Conservation (phyloP, 2,329 filamentous ascomycete genomes). For the Paradendryphiella salina region DNA sequence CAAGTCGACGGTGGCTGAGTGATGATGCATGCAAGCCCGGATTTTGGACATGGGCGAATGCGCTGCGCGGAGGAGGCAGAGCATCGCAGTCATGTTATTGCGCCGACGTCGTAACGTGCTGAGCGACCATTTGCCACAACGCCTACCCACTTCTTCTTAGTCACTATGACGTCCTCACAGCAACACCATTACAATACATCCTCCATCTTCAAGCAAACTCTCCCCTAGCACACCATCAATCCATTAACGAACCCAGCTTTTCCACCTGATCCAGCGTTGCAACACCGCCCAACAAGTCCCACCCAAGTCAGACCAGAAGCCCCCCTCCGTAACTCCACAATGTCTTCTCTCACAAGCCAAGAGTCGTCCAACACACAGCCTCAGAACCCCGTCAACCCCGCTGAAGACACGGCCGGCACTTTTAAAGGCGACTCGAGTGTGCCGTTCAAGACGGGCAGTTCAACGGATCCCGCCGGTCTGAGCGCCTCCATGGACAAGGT, state of each 20-base stretch:
- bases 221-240: background rate
- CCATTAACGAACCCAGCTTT: background rate
- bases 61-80: background rate
- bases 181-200: background rate
- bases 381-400: slow-evolving; percentile 15
- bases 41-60: too few relatives aligned
- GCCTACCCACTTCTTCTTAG: background rate
- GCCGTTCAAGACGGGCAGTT: slow-evolving; percentile 8
- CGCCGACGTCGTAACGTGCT: background rate
- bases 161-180: slow-evolving; percentile 10
- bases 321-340: background rate
- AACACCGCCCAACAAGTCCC: too few relatives aligned
- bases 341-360: slow-evolving; percentile 22
- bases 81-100: background rate
- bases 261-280: background rate
- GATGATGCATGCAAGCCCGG: too few relatives aligned
- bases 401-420: slow-evolving; percentile 3
- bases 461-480: slow-evolving; percentile 3
- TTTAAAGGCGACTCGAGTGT: slow-evolving; percentile 12
- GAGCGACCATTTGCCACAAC: background rate
- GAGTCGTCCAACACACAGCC: slow-evolving; percentile 19
- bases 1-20: too few relatives aligned
- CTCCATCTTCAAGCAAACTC: background rate
- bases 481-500: slow-evolving; percentile 15
- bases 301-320: too few relatives aligned